These are phyloP conservation scores for Backusella liffmaniae DNA, from an alignment of 192 early-diverging fungal genomes.

Conservation along the genomic window DNA sequence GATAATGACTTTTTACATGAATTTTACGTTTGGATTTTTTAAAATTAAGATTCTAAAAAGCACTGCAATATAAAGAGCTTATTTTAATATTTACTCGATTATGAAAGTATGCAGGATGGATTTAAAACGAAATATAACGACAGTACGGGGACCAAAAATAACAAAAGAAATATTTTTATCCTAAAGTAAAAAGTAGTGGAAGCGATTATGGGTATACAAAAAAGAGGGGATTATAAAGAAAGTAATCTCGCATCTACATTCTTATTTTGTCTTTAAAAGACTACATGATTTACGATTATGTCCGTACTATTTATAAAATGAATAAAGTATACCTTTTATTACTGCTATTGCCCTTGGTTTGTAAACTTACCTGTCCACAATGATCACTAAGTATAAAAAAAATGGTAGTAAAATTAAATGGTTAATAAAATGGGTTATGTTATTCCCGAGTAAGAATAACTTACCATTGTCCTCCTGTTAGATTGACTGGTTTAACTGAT, in stretches of 20 bases:
- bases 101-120: not conserved
- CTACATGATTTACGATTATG: constrained; percentile 7
- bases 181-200: not conserved
- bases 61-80: not conserved
- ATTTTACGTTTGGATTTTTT: not conserved
- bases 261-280: constrained; percentile 7
- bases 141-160: not conserved
- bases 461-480: constrained; percentile 18
- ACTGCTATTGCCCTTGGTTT: not conserved
- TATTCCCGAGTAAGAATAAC: not conserved
- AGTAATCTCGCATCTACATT: not conserved
- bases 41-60: not conserved
- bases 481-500: constrained; percentile 6
- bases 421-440: not conserved
- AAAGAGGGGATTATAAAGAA: not conserved
- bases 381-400: not conserved
- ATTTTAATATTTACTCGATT: not conserved
- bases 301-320: constrained; percentile 6
- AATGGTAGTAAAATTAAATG: not conserved
- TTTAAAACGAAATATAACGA: not conserved
- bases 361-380: constrained; percentile 14
- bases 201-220: not conserved
- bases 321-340: not conserved
- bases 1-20: too few species aligned
- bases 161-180: not conserved